Evolutionary conservation across 495 filamentous ascomycete species (phyloP).

Genomic region (Penicillium silybi): DNA sequence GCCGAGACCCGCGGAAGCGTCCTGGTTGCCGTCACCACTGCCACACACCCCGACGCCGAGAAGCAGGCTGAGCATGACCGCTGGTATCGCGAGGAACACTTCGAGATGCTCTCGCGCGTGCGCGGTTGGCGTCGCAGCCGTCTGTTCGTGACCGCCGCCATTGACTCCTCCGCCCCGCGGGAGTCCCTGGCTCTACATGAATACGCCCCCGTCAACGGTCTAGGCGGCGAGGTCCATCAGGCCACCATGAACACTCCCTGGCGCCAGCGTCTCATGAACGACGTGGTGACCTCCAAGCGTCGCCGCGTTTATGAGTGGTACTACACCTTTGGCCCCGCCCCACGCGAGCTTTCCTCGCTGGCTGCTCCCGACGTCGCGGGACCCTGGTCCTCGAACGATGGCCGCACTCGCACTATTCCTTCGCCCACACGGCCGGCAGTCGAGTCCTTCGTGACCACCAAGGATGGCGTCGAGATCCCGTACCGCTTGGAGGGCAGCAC

Average conservation of each 20-base stretch:
- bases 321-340: slow-evolving; percentile 72
- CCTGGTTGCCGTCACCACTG: slow-evolving; percentile 57
- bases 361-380: slow-evolving; percentile 29
- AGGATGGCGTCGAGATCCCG: slow-evolving; percentile 62
- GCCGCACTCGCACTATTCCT: slow-evolving; percentile 47
- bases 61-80: slow-evolving; percentile 54
- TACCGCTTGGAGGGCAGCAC: slow-evolving; percentile 72
- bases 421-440: slow-evolving; percentile 52
- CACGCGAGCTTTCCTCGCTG: slow-evolving; percentile 57
- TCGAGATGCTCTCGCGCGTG: slow-evolving; percentile 64
- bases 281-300: slow-evolving; percentile 52
- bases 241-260: slow-evolving; percentile 57
- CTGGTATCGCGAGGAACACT: slow-evolving; percentile 73
- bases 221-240: slow-evolving; percentile 59
- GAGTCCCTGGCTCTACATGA: slow-evolving; percentile 68
- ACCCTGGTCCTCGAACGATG: slow-evolving; percentile 52
- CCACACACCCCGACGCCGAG: slow-evolving; percentile 47
- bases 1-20: slow-evolving; percentile 53
- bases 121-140: slow-evolving; percentile 73
- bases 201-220: slow-evolving; percentile 59
- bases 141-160: slow-evolving; percentile 55
- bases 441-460: slow-evolving; percentile 60
- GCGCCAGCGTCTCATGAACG: slow-evolving; percentile 49
- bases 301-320: slow-evolving; percentile 64
- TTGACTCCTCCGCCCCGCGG: slow-evolving; percentile 45